Conservation (phyloP, 495 filamentous ascomycete genomes). For the Beverwykella pulmonaria region DNA sequence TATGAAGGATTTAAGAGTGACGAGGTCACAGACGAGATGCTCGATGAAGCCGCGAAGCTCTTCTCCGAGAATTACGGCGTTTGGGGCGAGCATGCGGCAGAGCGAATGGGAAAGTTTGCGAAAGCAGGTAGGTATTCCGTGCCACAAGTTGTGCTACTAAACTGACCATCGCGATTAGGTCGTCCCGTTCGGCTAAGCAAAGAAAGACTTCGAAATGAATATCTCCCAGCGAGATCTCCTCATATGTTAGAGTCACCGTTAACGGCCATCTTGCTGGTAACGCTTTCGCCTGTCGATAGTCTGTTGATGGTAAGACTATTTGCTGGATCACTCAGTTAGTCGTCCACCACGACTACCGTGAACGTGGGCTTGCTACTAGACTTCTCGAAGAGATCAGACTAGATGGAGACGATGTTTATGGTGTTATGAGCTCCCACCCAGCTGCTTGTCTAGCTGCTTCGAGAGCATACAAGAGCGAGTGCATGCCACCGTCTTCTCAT, state of each 20-base stretch:
- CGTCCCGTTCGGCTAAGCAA: conserved; percentile 11
- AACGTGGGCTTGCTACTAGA: conserved; percentile 41
- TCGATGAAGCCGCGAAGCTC: conserved; percentile 17
- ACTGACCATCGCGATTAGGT: conserved; percentile 4
- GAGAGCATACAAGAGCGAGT: conserved; percentile 34
- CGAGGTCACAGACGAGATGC: conserved; percentile 13
- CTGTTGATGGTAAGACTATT: conserved; percentile 32
- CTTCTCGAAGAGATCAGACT: conserved; percentile 39
- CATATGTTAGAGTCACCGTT: conserved; percentile 31
- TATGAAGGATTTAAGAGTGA: conserved; percentile 12
- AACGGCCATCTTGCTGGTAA: conserved; percentile 45
- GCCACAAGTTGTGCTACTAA: neutral
- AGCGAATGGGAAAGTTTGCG: neutral
- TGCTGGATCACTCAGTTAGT: conserved; percentile 51
- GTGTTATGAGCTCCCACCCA: conserved; percentile 43
- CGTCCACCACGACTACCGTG: conserved; percentile 42
- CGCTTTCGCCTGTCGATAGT: conserved; percentile 47
- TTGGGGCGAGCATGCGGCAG: conserved; percentile 10
- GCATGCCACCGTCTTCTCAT: neutral
- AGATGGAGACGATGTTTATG: conserved; percentile 42
- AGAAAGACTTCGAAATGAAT: conserved; percentile 29
- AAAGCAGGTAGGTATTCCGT: conserved; percentile 15
- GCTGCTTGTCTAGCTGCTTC: conserved; percentile 35
- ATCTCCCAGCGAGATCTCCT: conserved; percentile 14
- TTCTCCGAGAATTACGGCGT: conserved; percentile 18